Evolutionary conservation across 1,284 basidiomycete genomes (phyloP), one percentile per base, ranked within the genome.

Genomic region (Cutaneotrichosporon sp.): DNA sequence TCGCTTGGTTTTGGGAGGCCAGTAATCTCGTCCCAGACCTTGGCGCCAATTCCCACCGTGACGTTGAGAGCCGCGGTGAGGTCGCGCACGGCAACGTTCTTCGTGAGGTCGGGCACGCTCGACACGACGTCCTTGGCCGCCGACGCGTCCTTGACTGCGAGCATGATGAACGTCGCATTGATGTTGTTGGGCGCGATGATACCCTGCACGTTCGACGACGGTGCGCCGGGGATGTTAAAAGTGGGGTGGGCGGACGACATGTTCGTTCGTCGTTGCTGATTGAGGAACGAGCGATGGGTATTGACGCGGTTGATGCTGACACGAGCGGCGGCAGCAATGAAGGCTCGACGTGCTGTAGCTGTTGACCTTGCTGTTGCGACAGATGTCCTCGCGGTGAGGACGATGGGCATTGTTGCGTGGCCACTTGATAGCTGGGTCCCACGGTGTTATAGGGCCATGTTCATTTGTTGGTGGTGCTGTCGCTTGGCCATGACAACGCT

Each of bases 151-250:
- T 62, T 49, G 49, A 68, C 57, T 3, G 62, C 62, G 3, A 64
- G 59, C 43, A 66, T 61, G 38, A 68, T 44, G 32, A 59, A 59
- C 11, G 53, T 59, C 8, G 57, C 54, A 3, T 34, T 46, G 6
- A n/a, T n/a, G 7, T 52, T 56, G n/a, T 57, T 44, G 10, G 52
- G 47, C 31, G 43, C 50, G 8, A 19, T 42, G 47, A 57, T 45
- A 9, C 49, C 46, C n/a, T 56, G 59, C 1, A 51, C 19, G 29
- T 44, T 44, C 19, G 27, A n/a, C n/a, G n/a, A n/a, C n/a, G n/a
- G n/a, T n/a, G n/a, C 19, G 3, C 35, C 35, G 32, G 48, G 17
- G 6, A n/a, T 24, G 4, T 8, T 12, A 38, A 49, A 34, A 3
- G n/a, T 25, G 48, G 16, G 46, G 20, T 20, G 31, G 14, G 44